phyloP scores from a whole-genome alignment of 352 stramenopile species.

The Phytophthora kernoviae region DNA sequence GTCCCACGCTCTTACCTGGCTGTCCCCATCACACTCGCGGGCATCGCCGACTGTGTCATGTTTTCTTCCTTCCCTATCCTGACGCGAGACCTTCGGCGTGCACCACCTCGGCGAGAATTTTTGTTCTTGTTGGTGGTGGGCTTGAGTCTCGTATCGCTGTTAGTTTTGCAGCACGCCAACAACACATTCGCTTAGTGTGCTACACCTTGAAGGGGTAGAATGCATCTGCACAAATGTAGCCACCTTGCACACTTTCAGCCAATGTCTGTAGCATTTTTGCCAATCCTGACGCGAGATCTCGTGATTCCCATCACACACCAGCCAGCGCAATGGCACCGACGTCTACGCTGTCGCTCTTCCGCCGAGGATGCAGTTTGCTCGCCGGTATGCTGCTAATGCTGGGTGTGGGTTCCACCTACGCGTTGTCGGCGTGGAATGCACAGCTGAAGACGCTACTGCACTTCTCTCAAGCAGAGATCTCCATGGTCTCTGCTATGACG shows the following conservation, averaged over 20 bases:
- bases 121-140: constrained; percentile 59
- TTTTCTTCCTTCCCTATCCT: constrained; percentile 75
- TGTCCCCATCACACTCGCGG: constrained; percentile 64
- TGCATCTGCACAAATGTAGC: neutral
- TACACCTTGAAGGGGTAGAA: neutral
- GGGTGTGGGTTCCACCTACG: constrained; percentile 78
- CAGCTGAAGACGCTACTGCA: constrained; percentile 80
- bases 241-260: neutral
- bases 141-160: constrained; percentile 55
- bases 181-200: constrained; percentile 17
- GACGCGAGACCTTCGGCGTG: constrained; percentile 66
- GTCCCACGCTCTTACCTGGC: constrained; percentile 44
- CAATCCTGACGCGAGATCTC: no score
- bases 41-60: constrained; percentile 74
- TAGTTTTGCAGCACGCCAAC: constrained; percentile 49
- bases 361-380: constrained; percentile 48
- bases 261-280: neutral
- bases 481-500: constrained; percentile 72
- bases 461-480: constrained; percentile 78
- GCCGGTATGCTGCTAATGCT: constrained; percentile 73
- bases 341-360: constrained; percentile 21
- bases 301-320: no score
- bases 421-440: constrained; percentile 83
- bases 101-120: constrained; percentile 85
- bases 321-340: constrained; percentile 7